These are phyloP conservation scores for Monosporascus sp. DNA, from an alignment of 2,329 filamentous ascomycete species.

Conservation along the genomic window DNA sequence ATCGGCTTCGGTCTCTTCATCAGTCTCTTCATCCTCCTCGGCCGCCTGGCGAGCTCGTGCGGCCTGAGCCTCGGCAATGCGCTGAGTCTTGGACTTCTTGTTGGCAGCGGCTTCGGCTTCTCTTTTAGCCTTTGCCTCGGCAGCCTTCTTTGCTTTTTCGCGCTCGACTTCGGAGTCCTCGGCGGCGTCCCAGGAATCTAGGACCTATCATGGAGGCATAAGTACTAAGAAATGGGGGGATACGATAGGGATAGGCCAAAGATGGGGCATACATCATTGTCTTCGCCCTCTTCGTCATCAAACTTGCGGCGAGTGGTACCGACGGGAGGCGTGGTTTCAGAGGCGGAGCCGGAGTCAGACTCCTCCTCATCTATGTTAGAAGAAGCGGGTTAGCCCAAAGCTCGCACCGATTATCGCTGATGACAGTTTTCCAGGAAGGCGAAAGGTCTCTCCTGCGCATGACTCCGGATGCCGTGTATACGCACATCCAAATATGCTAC, in stretches of 20 bases:
- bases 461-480: not conserved
- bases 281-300: conserved; percentile 84
- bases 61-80: conserved; percentile 74
- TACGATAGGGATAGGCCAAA: not conserved
- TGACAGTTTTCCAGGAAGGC: not conserved
- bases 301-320: conserved; percentile 59
- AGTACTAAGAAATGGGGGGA: conserved; percentile 4
- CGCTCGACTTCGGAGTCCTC: conserved; percentile 96
- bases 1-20: conserved; percentile 69
- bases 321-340: conserved; percentile 33
- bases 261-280: conserved; percentile 58
- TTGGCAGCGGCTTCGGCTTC: conserved; percentile 81
- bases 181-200: conserved; percentile 94
- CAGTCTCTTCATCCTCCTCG: conserved; percentile 53
- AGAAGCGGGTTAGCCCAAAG: conserved; percentile 18
- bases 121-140: conserved; percentile 81
- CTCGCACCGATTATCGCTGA: conserved; percentile 2
- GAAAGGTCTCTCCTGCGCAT: not conserved
- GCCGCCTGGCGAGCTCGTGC: conserved; percentile 48
- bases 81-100: conserved; percentile 84
- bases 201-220: conserved; percentile 51
- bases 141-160: conserved; percentile 86
- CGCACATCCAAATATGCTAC: not conserved
- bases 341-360: conserved; percentile 28
- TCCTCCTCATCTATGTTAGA: conserved; percentile 30